phyloP scores from a whole-genome alignment of 2,329 filamentous ascomycete species.

The Neonectria hederae region DNA sequence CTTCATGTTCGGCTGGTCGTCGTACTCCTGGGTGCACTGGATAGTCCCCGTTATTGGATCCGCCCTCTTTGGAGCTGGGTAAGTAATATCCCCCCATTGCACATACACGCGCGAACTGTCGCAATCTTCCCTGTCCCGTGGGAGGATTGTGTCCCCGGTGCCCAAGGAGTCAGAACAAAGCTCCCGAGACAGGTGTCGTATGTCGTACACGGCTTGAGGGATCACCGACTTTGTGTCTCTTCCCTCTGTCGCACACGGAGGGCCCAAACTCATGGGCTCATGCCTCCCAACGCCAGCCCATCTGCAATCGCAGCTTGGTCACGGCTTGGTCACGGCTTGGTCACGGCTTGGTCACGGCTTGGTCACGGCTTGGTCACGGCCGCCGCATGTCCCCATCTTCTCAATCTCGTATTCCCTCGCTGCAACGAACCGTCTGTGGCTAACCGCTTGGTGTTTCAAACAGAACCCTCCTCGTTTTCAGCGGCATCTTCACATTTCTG shows the following conservation, averaged over 20 bases:
- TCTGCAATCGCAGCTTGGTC: conserved; percentile 5
- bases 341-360: background rate
- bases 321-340: conserved; percentile 30
- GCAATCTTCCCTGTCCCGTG: background rate
- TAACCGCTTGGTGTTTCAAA: conserved; percentile 41
- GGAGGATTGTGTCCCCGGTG: background rate
- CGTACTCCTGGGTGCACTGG: conserved; percentile 78
- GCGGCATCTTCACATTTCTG: conserved; percentile 88
- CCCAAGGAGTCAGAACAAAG: background rate
- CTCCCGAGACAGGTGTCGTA: conserved; percentile 1
- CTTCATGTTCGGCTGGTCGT: conserved; percentile 91
- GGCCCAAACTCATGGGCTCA: conserved; percentile 23
- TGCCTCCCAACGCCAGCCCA: conserved; percentile 8
- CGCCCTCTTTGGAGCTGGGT: conserved; percentile 75
- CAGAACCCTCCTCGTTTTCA: conserved; percentile 81
- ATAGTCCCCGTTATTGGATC: conserved; percentile 80
- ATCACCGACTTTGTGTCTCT: background rate
- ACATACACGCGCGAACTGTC: background rate
- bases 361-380: conserved; percentile 42
- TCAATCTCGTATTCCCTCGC: conserved; percentile 38
- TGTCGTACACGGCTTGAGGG: conserved; percentile 6
- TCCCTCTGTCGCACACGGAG: conserved; percentile 20
- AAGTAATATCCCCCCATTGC: conserved; percentile 48
- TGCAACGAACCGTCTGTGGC: conserved; percentile 32
- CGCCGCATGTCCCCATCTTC: conserved; percentile 1